phyloP scores from a whole-genome alignment of 805 yeast genomes.

The Lipomyces oligophaga region DNA sequence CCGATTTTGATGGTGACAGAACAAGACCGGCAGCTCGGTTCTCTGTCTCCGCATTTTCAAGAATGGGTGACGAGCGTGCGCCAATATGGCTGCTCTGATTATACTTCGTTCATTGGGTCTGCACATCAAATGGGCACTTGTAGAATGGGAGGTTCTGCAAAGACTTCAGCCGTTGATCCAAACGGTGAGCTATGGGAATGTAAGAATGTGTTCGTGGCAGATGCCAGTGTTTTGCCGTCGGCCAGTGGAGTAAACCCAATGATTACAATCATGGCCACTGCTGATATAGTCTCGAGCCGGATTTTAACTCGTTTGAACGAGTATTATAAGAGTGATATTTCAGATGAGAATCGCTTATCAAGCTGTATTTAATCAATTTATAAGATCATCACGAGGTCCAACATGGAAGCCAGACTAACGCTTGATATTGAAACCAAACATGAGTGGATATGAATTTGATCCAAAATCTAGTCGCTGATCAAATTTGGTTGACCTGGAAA shows the following conservation, averaged over 20 bases:
- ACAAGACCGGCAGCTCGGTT: conserved; percentile 38
- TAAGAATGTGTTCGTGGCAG: conserved; percentile 48
- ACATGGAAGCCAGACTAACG: too few relatives aligned
- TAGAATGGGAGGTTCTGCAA: conserved; percentile 49
- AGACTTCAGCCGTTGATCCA: conserved; percentile 44
- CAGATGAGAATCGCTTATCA: too few relatives aligned
- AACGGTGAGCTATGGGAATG: conserved; percentile 49
- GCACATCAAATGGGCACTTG: conserved; percentile 57
- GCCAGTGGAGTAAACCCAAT: conserved; percentile 56
- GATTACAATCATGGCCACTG: conserved; percentile 48
- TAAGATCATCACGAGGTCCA: too few relatives aligned
- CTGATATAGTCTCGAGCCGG: conserved; percentile 45
- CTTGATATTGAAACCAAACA: too few relatives aligned
- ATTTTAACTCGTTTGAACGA: too few relatives aligned
- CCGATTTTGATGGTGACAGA: conserved; percentile 31
- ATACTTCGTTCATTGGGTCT: conserved; percentile 41
- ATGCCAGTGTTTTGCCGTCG: conserved; percentile 49
- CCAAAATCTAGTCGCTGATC: too few relatives aligned
- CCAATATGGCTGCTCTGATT: conserved; percentile 27
- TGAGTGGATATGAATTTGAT: too few relatives aligned
- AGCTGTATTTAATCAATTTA: too few relatives aligned
- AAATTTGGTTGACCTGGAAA: too few relatives aligned
- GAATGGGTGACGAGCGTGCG: conserved; percentile 34
- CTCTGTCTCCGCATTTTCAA: conserved; percentile 45
- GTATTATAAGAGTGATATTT: too few relatives aligned